A percentile compares a stretch with the other conserved stretches of the same genome.
Conservation (phyloP, 768 basidiomycete species). For the Agrocybe chaxingu region DNA sequence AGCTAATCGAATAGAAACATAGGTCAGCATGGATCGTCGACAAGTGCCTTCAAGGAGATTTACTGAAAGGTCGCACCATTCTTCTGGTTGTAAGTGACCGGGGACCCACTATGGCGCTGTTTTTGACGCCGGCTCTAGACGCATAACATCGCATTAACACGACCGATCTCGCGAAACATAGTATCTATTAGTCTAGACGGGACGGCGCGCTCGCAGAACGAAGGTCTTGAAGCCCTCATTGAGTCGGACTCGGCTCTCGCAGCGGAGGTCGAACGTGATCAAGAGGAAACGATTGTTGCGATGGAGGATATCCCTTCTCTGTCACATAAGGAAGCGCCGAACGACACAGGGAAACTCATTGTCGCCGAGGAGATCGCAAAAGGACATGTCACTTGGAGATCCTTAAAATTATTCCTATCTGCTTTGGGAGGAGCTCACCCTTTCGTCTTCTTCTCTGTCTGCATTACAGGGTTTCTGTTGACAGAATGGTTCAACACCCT, state of each 20-base stretch:
- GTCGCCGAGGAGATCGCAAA: constrained; percentile 59
- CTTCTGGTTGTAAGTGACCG: constrained; percentile 61
- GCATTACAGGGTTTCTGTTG: constrained; percentile 21
- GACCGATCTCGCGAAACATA: constrained; percentile 49
- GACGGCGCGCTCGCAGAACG: constrained; percentile 41
- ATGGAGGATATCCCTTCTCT: constrained; percentile 19
- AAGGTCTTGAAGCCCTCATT: constrained; percentile 38
- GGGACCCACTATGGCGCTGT: not conserved
- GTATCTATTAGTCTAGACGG: constrained; percentile 54
- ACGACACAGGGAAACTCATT: constrained; percentile 52
- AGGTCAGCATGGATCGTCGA: constrained; percentile 43
- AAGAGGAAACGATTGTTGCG: constrained; percentile 14
- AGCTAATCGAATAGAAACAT: not conserved
- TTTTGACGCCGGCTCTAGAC: constrained; percentile 22
- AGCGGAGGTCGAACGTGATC: constrained; percentile 25
- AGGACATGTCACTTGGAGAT: constrained; percentile 20
- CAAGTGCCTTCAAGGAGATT: constrained; percentile 71
- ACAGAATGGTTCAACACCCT: constrained; percentile 20
- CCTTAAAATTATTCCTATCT: constrained; percentile 32
- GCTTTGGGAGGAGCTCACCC: constrained; percentile 32
- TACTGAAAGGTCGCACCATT: constrained; percentile 71
- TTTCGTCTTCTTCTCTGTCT: constrained; percentile 27
- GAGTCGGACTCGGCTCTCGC: constrained; percentile 32
- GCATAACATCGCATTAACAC: constrained; percentile 45
- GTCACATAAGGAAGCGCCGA: constrained; percentile 19